A percentile compares a stretch with the other conserved stretches of the same genome.
Conservation (phyloP, 1,139 yeast genomes). For the Eremothecium cymbalariae region DNA sequence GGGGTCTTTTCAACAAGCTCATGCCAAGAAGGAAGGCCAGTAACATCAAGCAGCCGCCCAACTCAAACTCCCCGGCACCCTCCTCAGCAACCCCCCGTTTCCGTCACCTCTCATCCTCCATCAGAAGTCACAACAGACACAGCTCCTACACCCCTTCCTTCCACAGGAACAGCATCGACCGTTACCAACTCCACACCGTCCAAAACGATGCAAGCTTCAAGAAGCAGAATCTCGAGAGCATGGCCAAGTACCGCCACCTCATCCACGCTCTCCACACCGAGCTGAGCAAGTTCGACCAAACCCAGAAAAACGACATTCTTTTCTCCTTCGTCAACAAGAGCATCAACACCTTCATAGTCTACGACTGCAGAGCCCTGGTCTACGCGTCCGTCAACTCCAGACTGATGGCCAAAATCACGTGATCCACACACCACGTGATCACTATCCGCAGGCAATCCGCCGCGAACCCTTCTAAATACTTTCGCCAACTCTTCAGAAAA, state of each 20-base stretch:
- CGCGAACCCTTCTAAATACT: too few species aligned
- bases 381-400: neutral
- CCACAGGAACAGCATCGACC: too few species aligned
- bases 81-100: neutral
- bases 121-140: neutral
- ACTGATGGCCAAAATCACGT: too few species aligned
- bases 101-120: too few species aligned
- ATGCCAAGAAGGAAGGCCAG: neutral
- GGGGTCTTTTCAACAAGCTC: neutral
- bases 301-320: constrained; percentile 13
- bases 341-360: constrained; percentile 14
- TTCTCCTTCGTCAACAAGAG: constrained; percentile 14
- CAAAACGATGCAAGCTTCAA: constrained; percentile 4
- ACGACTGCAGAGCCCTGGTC: constrained; percentile 11
- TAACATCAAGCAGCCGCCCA: too few species aligned
- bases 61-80: neutral
- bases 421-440: too few species aligned
- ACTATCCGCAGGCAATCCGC: too few species aligned
- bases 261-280: constrained; percentile 11
- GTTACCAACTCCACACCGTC: constrained; percentile 3
- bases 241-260: constrained; percentile 13
- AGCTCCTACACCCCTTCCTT: constrained; percentile 3
- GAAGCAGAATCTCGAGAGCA: constrained; percentile 10
- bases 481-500: too few species aligned
- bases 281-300: constrained; percentile 10